These are phyloP conservation scores for Epichloe glyceriae DNA, from an alignment of 2,329 filamentous ascomycete species.

Conservation along the genomic window DNA sequence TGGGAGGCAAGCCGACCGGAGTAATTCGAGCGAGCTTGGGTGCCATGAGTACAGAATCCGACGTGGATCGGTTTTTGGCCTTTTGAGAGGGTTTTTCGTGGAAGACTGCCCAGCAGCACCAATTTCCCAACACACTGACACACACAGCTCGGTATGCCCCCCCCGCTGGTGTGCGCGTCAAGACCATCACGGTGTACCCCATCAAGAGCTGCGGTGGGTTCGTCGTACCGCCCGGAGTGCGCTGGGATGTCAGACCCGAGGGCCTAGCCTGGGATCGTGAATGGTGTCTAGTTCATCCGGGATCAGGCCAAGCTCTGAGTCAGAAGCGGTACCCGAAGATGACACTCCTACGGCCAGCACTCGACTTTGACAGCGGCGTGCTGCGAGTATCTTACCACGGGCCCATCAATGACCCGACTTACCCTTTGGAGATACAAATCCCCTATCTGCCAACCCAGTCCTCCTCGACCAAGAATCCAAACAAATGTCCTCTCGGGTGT, in stretches of 20 bases:
- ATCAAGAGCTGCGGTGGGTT: constrained; percentile 91
- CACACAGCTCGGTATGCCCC: background rate
- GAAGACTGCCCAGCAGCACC: constrained; percentile 6
- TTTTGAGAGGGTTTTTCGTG: constrained; percentile 61
- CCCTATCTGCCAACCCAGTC: constrained; percentile 54
- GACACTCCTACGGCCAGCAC: constrained; percentile 62
- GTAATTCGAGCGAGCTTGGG: constrained; percentile 77
- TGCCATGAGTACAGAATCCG: constrained; percentile 70
- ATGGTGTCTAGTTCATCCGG: constrained; percentile 86
- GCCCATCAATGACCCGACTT: background rate
- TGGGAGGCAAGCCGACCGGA: constrained; percentile 76
- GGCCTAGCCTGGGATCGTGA: constrained; percentile 90
- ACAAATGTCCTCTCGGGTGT: constrained; percentile 53
- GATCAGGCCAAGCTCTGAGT: constrained; percentile 70
- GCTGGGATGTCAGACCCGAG: constrained; percentile 70
- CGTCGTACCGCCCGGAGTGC: constrained; percentile 44
- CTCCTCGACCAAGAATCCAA: constrained; percentile 33
- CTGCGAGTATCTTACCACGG: constrained; percentile 47
- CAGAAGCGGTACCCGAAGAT: constrained; percentile 84
- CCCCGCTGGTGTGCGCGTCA: constrained; percentile 27
- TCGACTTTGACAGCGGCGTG: constrained; percentile 57
- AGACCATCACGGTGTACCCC: constrained; percentile 64
- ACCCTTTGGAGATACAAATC: constrained; percentile 27
- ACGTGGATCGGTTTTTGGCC: constrained; percentile 57
- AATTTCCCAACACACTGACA: background rate